Percentiles rank a stretch among this genome's conserved stretches.
These are phyloP conservation scores for Monilinia fructigena DNA, from an alignment of 2,329 filamentous ascomycete species.

Conservation along the genomic window DNA sequence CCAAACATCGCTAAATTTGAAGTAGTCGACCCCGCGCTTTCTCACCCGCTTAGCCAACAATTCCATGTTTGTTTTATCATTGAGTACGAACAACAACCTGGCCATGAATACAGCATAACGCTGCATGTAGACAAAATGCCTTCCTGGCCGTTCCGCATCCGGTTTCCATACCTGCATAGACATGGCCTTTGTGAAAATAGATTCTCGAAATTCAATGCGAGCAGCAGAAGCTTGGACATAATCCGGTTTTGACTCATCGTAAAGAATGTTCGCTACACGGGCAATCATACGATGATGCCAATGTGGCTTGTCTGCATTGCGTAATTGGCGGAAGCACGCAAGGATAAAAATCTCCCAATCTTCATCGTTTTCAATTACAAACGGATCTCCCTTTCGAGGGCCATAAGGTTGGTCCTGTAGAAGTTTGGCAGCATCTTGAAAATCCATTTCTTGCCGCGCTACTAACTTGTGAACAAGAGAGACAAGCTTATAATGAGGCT, in stretches of 20 bases:
- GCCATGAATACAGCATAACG: conserved; percentile 68
- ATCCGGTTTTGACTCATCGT: conserved; percentile 52
- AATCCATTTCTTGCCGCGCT: conserved; percentile 34
- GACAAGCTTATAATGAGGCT: conserved; percentile 71
- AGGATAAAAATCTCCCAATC: conserved; percentile 62
- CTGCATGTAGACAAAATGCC: conserved; percentile 73
- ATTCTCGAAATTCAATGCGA: conserved; percentile 63
- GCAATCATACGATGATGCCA: conserved; percentile 74
- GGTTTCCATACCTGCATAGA: conserved; percentile 72
- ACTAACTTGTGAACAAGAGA: conserved; percentile 67
- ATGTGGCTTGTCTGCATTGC: conserved; percentile 63
- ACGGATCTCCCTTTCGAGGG: conserved; percentile 35
- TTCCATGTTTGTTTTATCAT: conserved; percentile 62
- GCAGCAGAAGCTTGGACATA: conserved; percentile 52
- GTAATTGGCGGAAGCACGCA: conserved; percentile 40
- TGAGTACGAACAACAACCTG: conserved; percentile 57
- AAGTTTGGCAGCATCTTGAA: conserved; percentile 40
- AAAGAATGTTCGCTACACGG: conserved; percentile 60
- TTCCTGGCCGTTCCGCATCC: conserved; percentile 65
- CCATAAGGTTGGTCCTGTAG: conserved; percentile 40
- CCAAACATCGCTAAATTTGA: conserved; percentile 35
- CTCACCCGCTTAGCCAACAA: conserved; percentile 62
- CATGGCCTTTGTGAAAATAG: conserved; percentile 75
- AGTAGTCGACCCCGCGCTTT: conserved; percentile 57
- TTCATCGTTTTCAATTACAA: conserved; percentile 40